These are phyloP conservation scores for Pleurotus djamor DNA, from an alignment of 768 basidiomycete species.

Conservation along the genomic window DNA sequence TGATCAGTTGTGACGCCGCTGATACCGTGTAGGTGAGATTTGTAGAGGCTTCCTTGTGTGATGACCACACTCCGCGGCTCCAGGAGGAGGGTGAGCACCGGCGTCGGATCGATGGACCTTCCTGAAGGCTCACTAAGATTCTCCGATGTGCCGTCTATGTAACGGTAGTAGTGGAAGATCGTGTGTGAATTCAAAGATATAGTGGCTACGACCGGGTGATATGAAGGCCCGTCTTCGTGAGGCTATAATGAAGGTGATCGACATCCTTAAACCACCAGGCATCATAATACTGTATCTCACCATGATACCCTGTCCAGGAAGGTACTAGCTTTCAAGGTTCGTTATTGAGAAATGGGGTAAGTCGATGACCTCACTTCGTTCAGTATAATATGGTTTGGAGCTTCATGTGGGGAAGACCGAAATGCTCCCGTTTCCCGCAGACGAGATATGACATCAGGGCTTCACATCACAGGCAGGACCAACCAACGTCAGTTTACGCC, in stretches of 20 bases:
- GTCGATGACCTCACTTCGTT: slow-evolving; percentile 60
- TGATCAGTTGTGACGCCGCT: slow-evolving; percentile 49
- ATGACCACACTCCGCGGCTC: slow-evolving; percentile 87
- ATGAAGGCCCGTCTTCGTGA: slow-evolving; percentile 90
- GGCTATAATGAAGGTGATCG: slow-evolving; percentile 46
- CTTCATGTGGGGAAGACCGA: slow-evolving; percentile 54
- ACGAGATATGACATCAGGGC: slow-evolving; percentile 75
- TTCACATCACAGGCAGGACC: slow-evolving; percentile 23
- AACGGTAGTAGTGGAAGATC: slow-evolving; percentile 80
- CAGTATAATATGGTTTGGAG: slow-evolving; percentile 87
- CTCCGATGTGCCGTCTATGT: slow-evolving; percentile 29
- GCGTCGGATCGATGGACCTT: slow-evolving; percentile 57
- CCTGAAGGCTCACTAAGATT: slow-evolving; percentile 27
- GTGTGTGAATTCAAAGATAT: slow-evolving; percentile 84
- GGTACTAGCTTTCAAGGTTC: slow-evolving; percentile 48
- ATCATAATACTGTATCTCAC: slow-evolving; percentile 34
- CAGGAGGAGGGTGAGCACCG: slow-evolving; percentile 71
- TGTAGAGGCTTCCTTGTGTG: slow-evolving; percentile 68
- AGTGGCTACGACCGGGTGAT: slow-evolving; percentile 88
- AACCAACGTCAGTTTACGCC: not conserved
- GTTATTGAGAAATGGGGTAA: not conserved
- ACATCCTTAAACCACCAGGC: not conserved
- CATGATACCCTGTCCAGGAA: slow-evolving; percentile 91
- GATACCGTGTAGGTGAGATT: slow-evolving; percentile 80
- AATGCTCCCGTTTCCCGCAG: slow-evolving; percentile 67